Evolutionary conservation across 2,329 filamentous ascomycete genomes (phyloP), one percentile per base, ranked within the genome.

Genomic region (Ophiostoma fasciatum): DNA sequence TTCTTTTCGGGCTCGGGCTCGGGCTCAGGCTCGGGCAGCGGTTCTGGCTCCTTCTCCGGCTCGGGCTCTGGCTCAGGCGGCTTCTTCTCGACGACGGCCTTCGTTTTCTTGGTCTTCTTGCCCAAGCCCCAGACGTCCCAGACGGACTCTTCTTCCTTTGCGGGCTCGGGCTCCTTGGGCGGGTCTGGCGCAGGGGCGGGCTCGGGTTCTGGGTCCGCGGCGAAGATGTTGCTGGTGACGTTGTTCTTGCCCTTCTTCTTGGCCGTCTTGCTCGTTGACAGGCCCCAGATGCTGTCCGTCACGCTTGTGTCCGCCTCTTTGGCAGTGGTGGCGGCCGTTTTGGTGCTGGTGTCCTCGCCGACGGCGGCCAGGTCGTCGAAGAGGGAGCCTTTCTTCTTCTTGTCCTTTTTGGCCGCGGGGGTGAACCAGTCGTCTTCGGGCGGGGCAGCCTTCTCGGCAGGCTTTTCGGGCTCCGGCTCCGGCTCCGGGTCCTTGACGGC

Each of bases 111-210:
- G 35, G 58, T 62, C 45, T 62, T 62, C 43, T 59, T 61, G 40
- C 62, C 60, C 34, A 56, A 48, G 33, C 57, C 56, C 44, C 50
- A 54, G 53, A 59, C 62, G 41, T 50, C 60, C 61, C 57, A 64
- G 32, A 54, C 53, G 15, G 55, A 12, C n/a, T 43, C 43, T 14
- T 41, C 42, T 20, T 45, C 40, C 18, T 46, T 42, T 12, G 37
- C 31, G 3, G 40, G 28, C 22, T 43, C 43, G 1, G 31, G 17
- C n/a, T 37, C 28, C 11, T 36, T 21, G 8, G 22, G 19, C 10
- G 11, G 17, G 5, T 5, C 20, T 22, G 30, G 20, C 13, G 37
- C 35, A 18, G 38, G 33, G n/a, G 38, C 38, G 2, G 39, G 37
- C 20, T 44, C 39, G 4, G 39, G 37, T 12, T 35, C 42, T 3